Evolutionary conservation across 176 grass and related monocot genomes (phyloP).

Genomic region (Chrysopogon serrulatus): DNA sequence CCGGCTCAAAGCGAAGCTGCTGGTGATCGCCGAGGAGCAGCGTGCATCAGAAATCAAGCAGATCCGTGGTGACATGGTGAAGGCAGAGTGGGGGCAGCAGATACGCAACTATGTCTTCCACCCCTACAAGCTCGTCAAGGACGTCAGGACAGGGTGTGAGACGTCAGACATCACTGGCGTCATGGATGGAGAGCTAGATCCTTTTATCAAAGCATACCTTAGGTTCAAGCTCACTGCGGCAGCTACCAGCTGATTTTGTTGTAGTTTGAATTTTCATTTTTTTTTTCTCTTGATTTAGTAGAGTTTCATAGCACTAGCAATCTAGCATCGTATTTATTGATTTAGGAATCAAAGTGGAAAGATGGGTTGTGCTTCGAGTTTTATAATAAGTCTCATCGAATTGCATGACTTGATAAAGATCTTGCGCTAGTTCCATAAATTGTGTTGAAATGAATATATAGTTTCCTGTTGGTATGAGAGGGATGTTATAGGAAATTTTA

Average conservation of each 20-base stretch:
- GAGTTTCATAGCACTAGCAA: neutral
- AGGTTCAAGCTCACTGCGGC: slow-evolving; percentile 50
- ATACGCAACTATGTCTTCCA: slow-evolving; percentile 99
- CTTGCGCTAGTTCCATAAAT: neutral
- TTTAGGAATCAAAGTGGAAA: neutral
- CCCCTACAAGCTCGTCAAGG: slow-evolving; percentile 96
- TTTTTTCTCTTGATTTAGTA: neutral
- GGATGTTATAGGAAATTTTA: neutral
- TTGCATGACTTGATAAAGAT: neutral
- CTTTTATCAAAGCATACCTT: slow-evolving; percentile 82
- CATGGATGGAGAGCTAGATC: slow-evolving; percentile 83
- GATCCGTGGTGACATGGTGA: slow-evolving; percentile 86
- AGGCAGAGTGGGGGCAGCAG: slow-evolving; percentile 98
- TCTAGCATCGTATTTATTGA: neutral
- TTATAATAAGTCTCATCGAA: neutral
- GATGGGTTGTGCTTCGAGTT: neutral
- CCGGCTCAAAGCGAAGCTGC: slow-evolving; percentile 85
- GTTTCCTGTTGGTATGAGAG: neutral
- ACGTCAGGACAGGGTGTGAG: slow-evolving; percentile 72
- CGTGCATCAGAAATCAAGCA: slow-evolving; percentile 93
- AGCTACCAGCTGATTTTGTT: neutral
- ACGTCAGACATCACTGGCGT: slow-evolving; percentile 65
- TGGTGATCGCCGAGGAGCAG: slow-evolving; percentile 86
- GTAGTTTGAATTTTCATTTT: neutral
- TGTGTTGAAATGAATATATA: neutral